Conservation (phyloP, 805 yeast genomes). For the Sugiyamaella boreocaroliniensis region DNA sequence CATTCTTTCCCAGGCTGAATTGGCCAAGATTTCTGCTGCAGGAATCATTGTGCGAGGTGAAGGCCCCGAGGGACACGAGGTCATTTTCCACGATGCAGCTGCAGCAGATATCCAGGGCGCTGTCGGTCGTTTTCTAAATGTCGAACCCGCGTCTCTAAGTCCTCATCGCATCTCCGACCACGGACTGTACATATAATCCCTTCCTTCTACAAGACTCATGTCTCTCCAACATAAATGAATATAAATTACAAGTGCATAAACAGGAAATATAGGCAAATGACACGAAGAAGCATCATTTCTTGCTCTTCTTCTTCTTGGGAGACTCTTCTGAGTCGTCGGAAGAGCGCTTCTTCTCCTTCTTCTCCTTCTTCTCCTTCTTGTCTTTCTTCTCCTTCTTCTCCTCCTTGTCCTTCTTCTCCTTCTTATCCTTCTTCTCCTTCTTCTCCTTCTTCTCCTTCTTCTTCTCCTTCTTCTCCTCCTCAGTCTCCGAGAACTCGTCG, state of each 20-base stretch:
- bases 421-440: conserved; percentile 42
- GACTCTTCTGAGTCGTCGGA: conserved; percentile 17
- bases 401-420: conserved; percentile 45
- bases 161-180: neutral
- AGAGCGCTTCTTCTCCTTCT: conserved; percentile 20
- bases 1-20: conserved; percentile 24
- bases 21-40: conserved; percentile 16
- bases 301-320: conserved; percentile 18
- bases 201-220: neutral
- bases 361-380: conserved; percentile 18
- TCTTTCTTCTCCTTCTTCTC: conserved; percentile 48
- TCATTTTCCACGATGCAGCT: conserved; percentile 15
- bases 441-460: conserved; percentile 47
- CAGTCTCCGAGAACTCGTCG: conserved; percentile 35
- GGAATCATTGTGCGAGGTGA: conserved; percentile 28
- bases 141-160: neutral
- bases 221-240: neutral
- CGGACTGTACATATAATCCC: conserved; percentile 5
- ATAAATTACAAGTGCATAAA: conserved; percentile 5
- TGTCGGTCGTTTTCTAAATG: conserved; percentile 1
- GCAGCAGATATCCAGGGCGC: conserved; percentile 4
- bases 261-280: conserved; percentile 5
- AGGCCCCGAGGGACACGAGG: conserved; percentile 30
- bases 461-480: conserved; percentile 42
- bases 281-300: neutral